phyloP scores from a whole-genome alignment of 129 eudicot species.

The Artemisia tridentata region DNA sequence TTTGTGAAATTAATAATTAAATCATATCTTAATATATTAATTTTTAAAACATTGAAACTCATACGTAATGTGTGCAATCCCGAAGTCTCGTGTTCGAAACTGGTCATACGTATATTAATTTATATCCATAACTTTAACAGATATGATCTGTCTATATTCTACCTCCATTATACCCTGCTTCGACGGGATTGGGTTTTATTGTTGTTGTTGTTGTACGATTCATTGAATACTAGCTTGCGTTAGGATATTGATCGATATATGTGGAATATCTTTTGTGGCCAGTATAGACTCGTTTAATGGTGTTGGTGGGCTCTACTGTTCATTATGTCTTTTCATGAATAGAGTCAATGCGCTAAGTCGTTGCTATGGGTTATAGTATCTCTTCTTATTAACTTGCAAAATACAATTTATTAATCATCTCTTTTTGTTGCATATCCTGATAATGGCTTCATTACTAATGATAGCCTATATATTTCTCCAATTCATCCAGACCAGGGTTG shows the following conservation, averaged over 20 bases:
- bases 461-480: conserved; percentile 16
- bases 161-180: no score
- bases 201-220: no score
- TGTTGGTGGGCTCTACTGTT: conserved; percentile 12
- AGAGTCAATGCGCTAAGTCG: conserved; percentile 10
- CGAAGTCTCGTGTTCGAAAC: no score
- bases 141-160: no score
- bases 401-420: background rate
- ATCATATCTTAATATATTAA: no score
- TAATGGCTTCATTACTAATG: conserved; percentile 19
- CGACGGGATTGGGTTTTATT: no score
- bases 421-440: conserved; percentile 4
- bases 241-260: background rate
- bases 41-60: no score
- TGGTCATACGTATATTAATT: no score
- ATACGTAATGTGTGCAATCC: no score
- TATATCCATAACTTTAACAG: no score
- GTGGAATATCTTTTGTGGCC: background rate
- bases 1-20: no score
- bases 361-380: background rate
- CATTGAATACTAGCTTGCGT: no score
- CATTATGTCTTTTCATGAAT: background rate
- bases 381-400: background rate
- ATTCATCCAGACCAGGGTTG: background rate
- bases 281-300: conserved; percentile 2